Conservation (phyloP, 352 stramenopile species). For the Thraustochytrium striatum region DNA sequence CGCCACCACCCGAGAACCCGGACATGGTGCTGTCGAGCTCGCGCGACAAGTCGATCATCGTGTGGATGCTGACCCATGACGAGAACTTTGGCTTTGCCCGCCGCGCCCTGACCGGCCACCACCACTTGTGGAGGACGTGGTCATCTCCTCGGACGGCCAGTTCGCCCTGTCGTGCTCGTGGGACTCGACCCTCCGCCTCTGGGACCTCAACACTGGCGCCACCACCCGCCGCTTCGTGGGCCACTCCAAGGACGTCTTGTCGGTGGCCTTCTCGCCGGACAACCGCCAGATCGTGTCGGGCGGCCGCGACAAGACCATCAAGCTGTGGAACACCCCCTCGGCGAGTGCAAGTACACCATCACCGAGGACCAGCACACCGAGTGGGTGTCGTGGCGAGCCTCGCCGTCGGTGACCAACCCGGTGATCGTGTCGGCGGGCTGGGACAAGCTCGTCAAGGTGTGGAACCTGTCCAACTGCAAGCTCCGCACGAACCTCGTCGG, state of each 20-base stretch:
- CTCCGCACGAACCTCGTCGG: slow-evolving; percentile 98
- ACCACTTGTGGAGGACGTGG: slow-evolving; percentile 99
- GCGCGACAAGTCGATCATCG: slow-evolving; percentile 96
- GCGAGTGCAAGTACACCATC: slow-evolving; percentile 99
- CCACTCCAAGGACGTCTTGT: slow-evolving; percentile 99
- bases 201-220: slow-evolving; percentile 98
- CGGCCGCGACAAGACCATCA: slow-evolving; percentile 98
- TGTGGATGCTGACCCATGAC: slow-evolving; percentile 78
- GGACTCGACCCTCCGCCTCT: slow-evolving; percentile 97
- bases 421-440: slow-evolving; percentile 98
- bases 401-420: slow-evolving; percentile 78
- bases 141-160: slow-evolving; percentile 97
- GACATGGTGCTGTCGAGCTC: slow-evolving; percentile 97
- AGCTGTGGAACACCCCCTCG: slow-evolving; percentile 99
- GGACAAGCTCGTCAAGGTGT: slow-evolving; percentile 99
- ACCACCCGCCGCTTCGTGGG: slow-evolving; percentile 95
- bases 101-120: slow-evolving; percentile 93
- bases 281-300: slow-evolving; percentile 99
- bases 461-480: slow-evolving; percentile 97
- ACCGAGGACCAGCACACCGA: slow-evolving; percentile 96
- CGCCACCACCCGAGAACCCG: slow-evolving; percentile 96
- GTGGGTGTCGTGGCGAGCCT: slow-evolving; percentile 99
- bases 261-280: slow-evolving; percentile 96
- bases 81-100: slow-evolving; percentile 91
- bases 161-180: slow-evolving; percentile 98